phyloP scores from a whole-genome alignment of 2,329 filamentous ascomycete genomes.

The Hortaea werneckii region DNA sequence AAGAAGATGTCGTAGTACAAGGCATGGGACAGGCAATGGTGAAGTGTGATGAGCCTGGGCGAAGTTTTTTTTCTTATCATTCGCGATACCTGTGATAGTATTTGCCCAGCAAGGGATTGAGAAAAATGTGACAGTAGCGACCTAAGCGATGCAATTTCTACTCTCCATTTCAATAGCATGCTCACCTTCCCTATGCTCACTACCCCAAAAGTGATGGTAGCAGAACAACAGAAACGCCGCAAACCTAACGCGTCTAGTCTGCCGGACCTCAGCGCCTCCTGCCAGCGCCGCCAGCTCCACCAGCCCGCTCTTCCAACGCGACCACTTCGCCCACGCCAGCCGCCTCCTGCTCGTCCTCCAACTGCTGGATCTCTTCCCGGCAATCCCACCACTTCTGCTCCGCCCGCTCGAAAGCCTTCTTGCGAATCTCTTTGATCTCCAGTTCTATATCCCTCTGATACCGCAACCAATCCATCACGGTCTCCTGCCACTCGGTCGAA shows the following conservation, averaged over 20 bases:
- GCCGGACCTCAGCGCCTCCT: not conserved
- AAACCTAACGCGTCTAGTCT: no score
- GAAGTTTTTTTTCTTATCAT: no score
- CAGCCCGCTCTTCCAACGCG: conserved; percentile 8
- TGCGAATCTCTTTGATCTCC: conserved; percentile 82
- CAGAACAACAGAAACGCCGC: no score
- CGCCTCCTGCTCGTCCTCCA: conserved; percentile 94
- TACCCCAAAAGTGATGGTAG: no score
- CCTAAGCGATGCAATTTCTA: no score
- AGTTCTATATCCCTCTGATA: conserved; percentile 58
- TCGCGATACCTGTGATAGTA: no score
- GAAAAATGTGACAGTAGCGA: no score
- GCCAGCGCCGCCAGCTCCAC: conserved; percentile 5
- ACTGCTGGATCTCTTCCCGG: conserved; percentile 77
- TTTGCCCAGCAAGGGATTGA: no score
- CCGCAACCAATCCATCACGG: conserved; percentile 65
- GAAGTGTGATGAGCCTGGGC: no score
- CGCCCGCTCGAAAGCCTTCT: conserved; percentile 77
- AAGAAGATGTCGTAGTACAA: conserved; percentile 1
- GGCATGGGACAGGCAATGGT: no score
- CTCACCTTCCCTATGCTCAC: no score
- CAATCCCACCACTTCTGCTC: conserved; percentile 99
- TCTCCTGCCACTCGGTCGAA: conserved; percentile 80
- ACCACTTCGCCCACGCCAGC: conserved; percentile 77
- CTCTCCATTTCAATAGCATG: no score